Percentiles rank a stretch among this genome's conserved stretches.
Evolutionary conservation across 768 basidiomycete genomes (phyloP).

Genomic region (Piloderma croceum): DNA sequence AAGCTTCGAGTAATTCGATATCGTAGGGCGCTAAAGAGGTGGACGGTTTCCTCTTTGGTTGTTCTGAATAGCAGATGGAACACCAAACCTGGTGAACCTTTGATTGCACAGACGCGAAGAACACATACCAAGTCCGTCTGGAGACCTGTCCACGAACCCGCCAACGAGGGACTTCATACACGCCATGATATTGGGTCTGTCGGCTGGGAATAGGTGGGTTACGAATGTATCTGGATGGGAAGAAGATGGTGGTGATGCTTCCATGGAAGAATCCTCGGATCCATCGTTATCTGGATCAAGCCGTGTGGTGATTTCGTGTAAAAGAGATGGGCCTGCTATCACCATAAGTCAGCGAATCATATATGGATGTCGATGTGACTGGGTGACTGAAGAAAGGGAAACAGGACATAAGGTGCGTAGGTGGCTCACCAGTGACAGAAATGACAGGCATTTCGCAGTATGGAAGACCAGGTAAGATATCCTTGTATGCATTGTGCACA

Average conservation of each 20-base stretch:
- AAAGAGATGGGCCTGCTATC: slow-evolving; percentile 41
- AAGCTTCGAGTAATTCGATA: slow-evolving; percentile 51
- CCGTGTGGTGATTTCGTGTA: slow-evolving; percentile 37
- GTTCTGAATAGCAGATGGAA: slow-evolving; percentile 18
- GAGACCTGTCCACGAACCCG: slow-evolving; percentile 42
- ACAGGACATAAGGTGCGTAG: not conserved
- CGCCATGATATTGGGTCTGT: slow-evolving; percentile 46
- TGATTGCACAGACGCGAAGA: slow-evolving; percentile 18
- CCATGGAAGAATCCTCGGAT: slow-evolving; percentile 3
- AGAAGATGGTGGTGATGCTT: slow-evolving; percentile 11
- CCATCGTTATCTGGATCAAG: slow-evolving; percentile 26
- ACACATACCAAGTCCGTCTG: slow-evolving; percentile 18
- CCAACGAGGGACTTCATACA: slow-evolving; percentile 53
- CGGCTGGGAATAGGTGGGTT: slow-evolving; percentile 51
- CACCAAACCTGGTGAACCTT: slow-evolving; percentile 15
- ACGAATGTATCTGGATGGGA: slow-evolving; percentile 23
- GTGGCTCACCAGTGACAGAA: slow-evolving; percentile 45
- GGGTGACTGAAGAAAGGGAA: not conserved
- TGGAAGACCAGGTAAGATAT: slow-evolving; percentile 50
- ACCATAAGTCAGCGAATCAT: slow-evolving; percentile 42
- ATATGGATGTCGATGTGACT: not conserved
- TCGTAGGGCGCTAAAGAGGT: slow-evolving; percentile 57
- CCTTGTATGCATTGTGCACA: slow-evolving; percentile 39
- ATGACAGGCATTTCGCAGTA: slow-evolving; percentile 57
- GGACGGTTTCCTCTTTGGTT: slow-evolving; percentile 40